Evolutionary conservation across 257 asterid species (phyloP).

Genomic region (Nyctanthes arbortristis): DNA sequence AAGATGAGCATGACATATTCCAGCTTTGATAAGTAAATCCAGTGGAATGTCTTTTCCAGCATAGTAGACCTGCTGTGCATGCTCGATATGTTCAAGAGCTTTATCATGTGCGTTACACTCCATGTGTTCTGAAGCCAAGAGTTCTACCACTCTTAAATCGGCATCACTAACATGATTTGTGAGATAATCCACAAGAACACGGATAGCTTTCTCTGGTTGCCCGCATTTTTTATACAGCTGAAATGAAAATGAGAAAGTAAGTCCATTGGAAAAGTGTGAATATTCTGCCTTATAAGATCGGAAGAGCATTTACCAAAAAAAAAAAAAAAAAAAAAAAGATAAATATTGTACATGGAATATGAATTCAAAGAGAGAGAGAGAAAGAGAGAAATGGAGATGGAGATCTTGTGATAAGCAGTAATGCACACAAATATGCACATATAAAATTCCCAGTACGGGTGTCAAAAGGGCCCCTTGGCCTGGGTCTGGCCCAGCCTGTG

Average conservation of each 20-base stretch:
- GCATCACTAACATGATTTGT: constrained; percentile 40
- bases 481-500: neutral
- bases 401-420: constrained; percentile 12
- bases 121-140: constrained; percentile 63
- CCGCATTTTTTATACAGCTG: constrained; percentile 64
- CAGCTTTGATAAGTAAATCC: constrained; percentile 60
- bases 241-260: constrained; percentile 20
- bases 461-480: neutral
- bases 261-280: neutral
- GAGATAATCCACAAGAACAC: constrained; percentile 57
- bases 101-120: constrained; percentile 48
- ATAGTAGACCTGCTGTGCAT: constrained; percentile 35
- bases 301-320: no score
- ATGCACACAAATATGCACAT: constrained; percentile 17
- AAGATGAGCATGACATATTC: constrained; percentile 71
- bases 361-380: neutral
- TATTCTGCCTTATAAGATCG: neutral
- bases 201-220: constrained; percentile 61
- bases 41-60: constrained; percentile 54
- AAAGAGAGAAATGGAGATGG: constrained; percentile 2
- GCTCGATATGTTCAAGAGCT: constrained; percentile 72
- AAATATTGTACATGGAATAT: neutral
- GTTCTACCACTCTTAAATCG: constrained; percentile 53
- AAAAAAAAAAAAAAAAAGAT: no score
- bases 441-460: neutral